Evolutionary conservation across 2,329 filamentous ascomycete species (phyloP), one percentile per base, ranked within the genome.

Genomic region (Microsporum canis): DNA sequence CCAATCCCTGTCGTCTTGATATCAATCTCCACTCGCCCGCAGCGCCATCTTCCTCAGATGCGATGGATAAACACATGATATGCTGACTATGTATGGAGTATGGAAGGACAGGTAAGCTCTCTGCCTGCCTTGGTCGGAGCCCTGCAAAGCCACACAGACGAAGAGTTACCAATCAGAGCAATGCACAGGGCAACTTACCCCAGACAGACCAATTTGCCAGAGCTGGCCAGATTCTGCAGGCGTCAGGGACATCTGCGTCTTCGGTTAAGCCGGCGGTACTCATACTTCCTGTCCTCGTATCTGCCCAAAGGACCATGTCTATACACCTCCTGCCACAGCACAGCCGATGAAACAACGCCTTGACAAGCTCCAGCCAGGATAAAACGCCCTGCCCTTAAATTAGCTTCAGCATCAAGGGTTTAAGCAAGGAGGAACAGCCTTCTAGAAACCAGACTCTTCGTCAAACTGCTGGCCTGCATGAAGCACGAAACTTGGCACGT

Each of bases 391-490:
- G 10, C 31, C 45, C 5, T 51, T 29, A 23, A 8, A 51, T 31
- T 51, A 51, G 45, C 45, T 51, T 14, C 23, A 7, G 5, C 3
- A 6, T 12, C 8, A 39, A 23, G 17, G 38, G 38, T 12, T 12
- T 7, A 34, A 34, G 33, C 51, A 17, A n/a, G 31, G 31, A 51
- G 27, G 23, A 23, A 23, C 27, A n/a, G 49, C 31, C 31, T 55
- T 55, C 51, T 55, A 55, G 51, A 55, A 55, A 55, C 51, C 51
- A 31, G 51, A 8, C 51, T 55, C 51, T 23, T 36, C n/a, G n/a
- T n/a, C 34, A 29, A 55, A 55, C 51, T 31, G 51, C 51, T 31
- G 23, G 14, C 51, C 31, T 55, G 51, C 51, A 55, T 55, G 31
- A 55, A 36, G 51, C 51, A n/a, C 23, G 27, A 55, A 55, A 55